Base-by-base conservation (phyloP, 208 protist genomes). In the Crithidia fasciculata region DNA sequence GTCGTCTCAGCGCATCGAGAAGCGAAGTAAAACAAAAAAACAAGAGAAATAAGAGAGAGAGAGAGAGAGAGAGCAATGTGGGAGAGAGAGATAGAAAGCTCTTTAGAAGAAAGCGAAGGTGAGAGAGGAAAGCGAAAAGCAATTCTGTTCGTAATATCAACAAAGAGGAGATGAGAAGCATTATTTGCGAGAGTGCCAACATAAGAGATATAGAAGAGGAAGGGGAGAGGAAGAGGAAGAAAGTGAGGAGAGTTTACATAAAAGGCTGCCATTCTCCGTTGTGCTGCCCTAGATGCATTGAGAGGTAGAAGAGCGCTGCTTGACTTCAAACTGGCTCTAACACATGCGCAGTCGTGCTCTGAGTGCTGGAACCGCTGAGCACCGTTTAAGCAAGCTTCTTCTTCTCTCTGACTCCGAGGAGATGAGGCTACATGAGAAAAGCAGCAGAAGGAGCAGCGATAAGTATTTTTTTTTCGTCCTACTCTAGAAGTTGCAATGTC, bases 1-100 rank as follows among this genome's bases (percentile, higher is more conserved):
- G 28, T 69, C 64, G 52, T 50, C 12, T 39, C 3, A 49, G 52
- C 40, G 36, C 52, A 59, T 69, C 52, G 52, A 69, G 50, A 54
- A 66, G 45, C 10, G 39, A 52, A 47, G 64, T 0, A 55, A 18
- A 18, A 55, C 6, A 18, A 18, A 55, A 55, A 55, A 55, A 54
- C 5, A 55, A 54, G 8, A 43, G 13, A 19, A 41, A 39, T 18
- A 18, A 52, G 8, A 66, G 19, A 18, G 16, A 41, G 18, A 55
- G 13, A 54, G 39, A 62, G 57, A 55, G n/a, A 10, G 61, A 15
- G 61, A 45, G 28, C 12, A 45, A 2, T 40, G 39, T 10, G 4
- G n/a, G 43, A 6, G 28, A 28, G n/a, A 16, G 45, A 18, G 45
- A 37, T 10, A 43, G 19, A 57, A 28, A 28, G 28, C 28, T 28